phyloP scores from a whole-genome alignment of 2,329 filamentous ascomycete species.

The Xylariaceae sp. region DNA sequence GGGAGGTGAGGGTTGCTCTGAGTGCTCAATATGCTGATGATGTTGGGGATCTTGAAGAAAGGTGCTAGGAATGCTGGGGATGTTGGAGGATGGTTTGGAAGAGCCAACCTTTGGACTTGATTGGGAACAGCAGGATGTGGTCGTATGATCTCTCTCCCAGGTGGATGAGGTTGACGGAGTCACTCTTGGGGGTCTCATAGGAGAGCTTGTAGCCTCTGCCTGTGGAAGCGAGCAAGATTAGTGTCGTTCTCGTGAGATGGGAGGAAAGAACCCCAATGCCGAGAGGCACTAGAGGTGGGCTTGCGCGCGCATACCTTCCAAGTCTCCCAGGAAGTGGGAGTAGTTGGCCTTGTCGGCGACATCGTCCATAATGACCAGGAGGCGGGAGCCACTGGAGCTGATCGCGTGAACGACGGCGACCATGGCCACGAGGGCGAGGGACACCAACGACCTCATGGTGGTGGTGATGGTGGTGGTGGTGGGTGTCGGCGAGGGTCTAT shows the following conservation, averaged over 20 bases:
- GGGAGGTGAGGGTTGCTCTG: background rate
- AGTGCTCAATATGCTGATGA: background rate
- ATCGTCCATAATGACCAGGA: conserved; percentile 86
- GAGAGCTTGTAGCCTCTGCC: conserved; percentile 78
- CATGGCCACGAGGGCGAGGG: conserved; percentile 66
- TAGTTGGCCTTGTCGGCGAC: conserved; percentile 77
- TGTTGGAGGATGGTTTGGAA: background rate
- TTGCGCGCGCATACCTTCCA: conserved; percentile 55
- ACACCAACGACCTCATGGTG: conserved; percentile 73
- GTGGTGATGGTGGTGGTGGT: conserved; percentile 16
- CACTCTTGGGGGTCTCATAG: conserved; percentile 81
- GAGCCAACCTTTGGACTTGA: conserved; percentile 77
- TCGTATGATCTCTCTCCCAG: conserved; percentile 88
- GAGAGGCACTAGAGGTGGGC: background rate
- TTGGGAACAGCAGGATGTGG: conserved; percentile 84
- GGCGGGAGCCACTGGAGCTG: conserved; percentile 73
- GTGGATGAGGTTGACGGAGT: conserved; percentile 73
- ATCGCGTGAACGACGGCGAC: conserved; percentile 68
- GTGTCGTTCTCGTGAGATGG: background rate
- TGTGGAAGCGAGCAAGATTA: conserved; percentile 38
- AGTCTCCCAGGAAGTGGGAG: conserved; percentile 73
- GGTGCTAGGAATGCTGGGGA: background rate
- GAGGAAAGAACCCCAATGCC: background rate
- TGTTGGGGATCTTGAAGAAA: background rate
- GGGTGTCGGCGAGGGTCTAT: conserved; percentile 7